These are phyloP conservation scores for Roridomyces roridus DNA, from an alignment of 768 basidiomycete genomes.

Conservation along the genomic window DNA sequence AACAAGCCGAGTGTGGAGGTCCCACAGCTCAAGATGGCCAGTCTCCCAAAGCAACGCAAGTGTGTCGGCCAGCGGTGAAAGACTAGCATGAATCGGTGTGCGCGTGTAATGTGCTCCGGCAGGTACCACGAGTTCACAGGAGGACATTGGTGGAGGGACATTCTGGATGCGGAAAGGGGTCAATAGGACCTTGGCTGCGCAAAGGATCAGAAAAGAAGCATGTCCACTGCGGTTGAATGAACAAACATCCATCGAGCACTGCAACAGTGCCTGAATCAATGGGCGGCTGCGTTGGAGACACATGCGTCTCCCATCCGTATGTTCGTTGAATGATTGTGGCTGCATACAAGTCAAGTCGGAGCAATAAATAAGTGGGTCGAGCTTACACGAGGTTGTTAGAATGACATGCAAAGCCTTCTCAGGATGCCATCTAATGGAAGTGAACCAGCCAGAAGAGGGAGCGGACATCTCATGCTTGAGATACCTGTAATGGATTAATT, in stretches of 20 bases:
- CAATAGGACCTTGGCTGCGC: slow-evolving; percentile 72
- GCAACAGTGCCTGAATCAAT: slow-evolving; percentile 85
- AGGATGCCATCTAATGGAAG: slow-evolving; percentile 85
- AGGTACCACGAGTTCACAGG: slow-evolving; percentile 50
- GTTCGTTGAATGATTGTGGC: slow-evolving; percentile 62
- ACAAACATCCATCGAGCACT: slow-evolving; percentile 87
- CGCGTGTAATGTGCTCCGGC: slow-evolving; percentile 29
- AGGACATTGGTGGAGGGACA: slow-evolving; percentile 98
- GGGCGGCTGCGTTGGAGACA: slow-evolving; percentile 64
- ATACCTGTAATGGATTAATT: slow-evolving; percentile 60
- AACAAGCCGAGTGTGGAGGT: slow-evolving; percentile 65
- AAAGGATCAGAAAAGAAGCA: not conserved
- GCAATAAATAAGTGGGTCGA: not conserved
- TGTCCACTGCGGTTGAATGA: not conserved
- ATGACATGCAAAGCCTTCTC: slow-evolving; percentile 73
- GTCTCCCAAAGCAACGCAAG: slow-evolving; percentile 73
- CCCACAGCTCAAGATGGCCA: slow-evolving; percentile 75
- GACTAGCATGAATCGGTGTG: slow-evolving; percentile 71
- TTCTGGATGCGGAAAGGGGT: slow-evolving; percentile 96
- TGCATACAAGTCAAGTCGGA: slow-evolving; percentile 29
- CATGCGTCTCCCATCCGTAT: slow-evolving; percentile 82
- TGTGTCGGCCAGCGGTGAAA: slow-evolving; percentile 61
- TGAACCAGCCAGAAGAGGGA: slow-evolving; percentile 60
- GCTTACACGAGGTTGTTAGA: slow-evolving; percentile 70
- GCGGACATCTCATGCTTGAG: slow-evolving; percentile 87